Conservation (phyloP, 345 rosid genomes). For the Clausena lansium region DNA sequence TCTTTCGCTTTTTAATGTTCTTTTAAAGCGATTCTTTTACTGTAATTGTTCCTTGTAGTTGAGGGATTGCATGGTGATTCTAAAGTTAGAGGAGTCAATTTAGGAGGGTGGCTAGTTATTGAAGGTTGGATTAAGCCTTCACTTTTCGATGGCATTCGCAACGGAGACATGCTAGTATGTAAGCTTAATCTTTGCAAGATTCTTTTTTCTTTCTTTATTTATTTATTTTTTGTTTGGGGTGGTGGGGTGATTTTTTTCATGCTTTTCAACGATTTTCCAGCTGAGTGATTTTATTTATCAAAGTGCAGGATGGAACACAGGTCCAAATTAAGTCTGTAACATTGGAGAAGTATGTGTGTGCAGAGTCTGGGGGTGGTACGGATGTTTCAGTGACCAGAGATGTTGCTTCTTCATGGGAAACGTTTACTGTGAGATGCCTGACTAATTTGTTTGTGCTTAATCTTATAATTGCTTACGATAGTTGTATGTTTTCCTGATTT, state of each 20-base stretch:
- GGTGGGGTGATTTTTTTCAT: not conserved
- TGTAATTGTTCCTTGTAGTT: conserved; percentile 30
- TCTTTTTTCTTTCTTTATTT: not conserved
- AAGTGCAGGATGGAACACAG: conserved; percentile 66
- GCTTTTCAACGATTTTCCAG: conserved; percentile 1
- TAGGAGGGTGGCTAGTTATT: conserved; percentile 81
- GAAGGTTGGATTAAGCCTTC: conserved; percentile 89
- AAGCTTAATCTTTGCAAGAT: conserved; percentile 9
- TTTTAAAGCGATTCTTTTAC: conserved; percentile 2
- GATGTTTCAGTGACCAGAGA: conserved; percentile 53
- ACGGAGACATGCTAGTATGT: conserved; percentile 76
- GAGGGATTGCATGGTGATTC: conserved; percentile 53
- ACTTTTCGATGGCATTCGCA: conserved; percentile 63
- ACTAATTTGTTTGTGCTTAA: conserved; percentile 1
- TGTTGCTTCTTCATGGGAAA: conserved; percentile 65
- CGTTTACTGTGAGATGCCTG: conserved; percentile 50
- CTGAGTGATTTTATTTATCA: conserved; percentile 6
- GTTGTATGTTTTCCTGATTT: not conserved
- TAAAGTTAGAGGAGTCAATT: conserved; percentile 70
- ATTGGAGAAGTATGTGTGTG: conserved; percentile 55
- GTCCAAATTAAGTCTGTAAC: conserved; percentile 60
- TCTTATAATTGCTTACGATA: not conserved
- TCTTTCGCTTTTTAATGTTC: not conserved
- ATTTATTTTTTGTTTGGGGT: not conserved
- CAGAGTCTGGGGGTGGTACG: conserved; percentile 68